Evolutionary conservation across 768 basidiomycete genomes (phyloP).

Genomic region (Podaxis sp.): DNA sequence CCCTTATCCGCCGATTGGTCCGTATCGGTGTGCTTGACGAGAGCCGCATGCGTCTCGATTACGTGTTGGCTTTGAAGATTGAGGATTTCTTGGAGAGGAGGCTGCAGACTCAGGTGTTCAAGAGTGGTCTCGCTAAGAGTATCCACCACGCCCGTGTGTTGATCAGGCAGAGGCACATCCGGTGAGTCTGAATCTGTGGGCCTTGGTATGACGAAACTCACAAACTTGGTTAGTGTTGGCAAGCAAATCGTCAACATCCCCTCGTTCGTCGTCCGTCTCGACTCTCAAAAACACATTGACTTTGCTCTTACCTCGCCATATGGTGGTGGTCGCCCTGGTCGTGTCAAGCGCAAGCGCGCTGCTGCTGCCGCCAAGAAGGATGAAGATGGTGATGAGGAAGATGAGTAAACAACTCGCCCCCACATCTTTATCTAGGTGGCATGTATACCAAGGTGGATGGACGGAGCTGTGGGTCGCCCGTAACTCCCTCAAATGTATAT

Average conservation of each 20-base stretch:
- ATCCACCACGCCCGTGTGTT: conserved; percentile 99
- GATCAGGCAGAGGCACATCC: conserved; percentile 98
- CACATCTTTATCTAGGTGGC: conserved; percentile 18
- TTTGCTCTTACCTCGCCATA: conserved; percentile 96
- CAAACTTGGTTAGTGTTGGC: conserved; percentile 65
- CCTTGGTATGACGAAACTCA: conserved; percentile 1
- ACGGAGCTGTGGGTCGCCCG: background rate
- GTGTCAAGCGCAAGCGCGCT: conserved; percentile 98
- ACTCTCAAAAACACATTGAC: conserved; percentile 99
- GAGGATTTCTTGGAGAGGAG: conserved; percentile 99
- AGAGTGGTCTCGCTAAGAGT: conserved; percentile 94
- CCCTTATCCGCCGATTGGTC: conserved; percentile 92
- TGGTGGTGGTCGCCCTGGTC: conserved; percentile 92
- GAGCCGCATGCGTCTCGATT: conserved; percentile 99
- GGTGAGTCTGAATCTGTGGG: conserved; percentile 49
- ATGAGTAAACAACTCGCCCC: conserved; percentile 49
- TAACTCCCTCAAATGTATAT: background rate
- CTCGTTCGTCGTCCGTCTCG: conserved; percentile 97
- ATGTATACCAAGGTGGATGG: conserved; percentile 18
- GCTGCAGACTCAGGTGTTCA: conserved; percentile 99
- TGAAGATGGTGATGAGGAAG: conserved; percentile 87
- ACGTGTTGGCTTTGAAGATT: conserved; percentile 98
- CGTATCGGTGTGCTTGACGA: conserved; percentile 99
- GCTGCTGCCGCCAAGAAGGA: conserved; percentile 90
- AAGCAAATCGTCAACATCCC: conserved; percentile 99